Percentiles rank a stretch among this genome's conserved stretches.
phyloP scores from a whole-genome alignment of 768 basidiomycete species.

The Collybiopsis confluens region DNA sequence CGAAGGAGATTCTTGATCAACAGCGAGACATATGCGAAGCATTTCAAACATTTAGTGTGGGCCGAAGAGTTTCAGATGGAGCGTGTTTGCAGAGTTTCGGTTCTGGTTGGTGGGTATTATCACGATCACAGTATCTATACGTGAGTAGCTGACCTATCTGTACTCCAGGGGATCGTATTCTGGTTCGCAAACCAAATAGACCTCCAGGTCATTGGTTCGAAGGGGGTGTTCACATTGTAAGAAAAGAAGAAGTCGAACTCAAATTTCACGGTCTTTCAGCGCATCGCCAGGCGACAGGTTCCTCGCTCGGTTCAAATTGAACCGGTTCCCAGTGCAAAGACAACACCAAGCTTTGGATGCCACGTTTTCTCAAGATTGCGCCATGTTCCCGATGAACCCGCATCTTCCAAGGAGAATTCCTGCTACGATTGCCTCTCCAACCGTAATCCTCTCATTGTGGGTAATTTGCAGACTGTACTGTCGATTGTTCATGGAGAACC shows the following conservation, averaged over 20 bases:
- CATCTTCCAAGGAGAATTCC: conserved; percentile 23
- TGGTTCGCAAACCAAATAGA: conserved; percentile 40
- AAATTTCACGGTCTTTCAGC: conserved; percentile 43
- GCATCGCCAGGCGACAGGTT: conserved; percentile 32
- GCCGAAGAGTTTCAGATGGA: conserved; percentile 46
- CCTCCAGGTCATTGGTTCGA: conserved; percentile 47
- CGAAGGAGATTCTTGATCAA: conserved; percentile 25
- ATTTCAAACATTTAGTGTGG: conserved; percentile 53
- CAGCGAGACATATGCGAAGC: conserved; percentile 34
- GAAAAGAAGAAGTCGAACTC: conserved; percentile 45
- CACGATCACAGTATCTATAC: neutral
- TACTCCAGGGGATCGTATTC: conserved; percentile 46
- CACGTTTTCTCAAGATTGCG: conserved; percentile 36
- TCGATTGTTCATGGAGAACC: conserved; percentile 38
- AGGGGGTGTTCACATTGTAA: conserved; percentile 53
- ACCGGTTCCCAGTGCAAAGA: conserved; percentile 49
- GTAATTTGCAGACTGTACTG: conserved; percentile 44
- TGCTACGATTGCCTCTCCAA: conserved; percentile 15
- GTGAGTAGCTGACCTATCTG: neutral
- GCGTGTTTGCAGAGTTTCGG: conserved; percentile 26
- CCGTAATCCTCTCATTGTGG: conserved; percentile 38
- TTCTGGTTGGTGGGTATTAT: conserved; percentile 44
- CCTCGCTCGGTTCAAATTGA: conserved; percentile 54
- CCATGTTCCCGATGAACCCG: conserved; percentile 42
- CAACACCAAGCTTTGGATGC: conserved; percentile 57